phyloP scores from a whole-genome alignment of 2,329 filamentous ascomycete genomes.

The Phyllosticta paracitricarpa region DNA sequence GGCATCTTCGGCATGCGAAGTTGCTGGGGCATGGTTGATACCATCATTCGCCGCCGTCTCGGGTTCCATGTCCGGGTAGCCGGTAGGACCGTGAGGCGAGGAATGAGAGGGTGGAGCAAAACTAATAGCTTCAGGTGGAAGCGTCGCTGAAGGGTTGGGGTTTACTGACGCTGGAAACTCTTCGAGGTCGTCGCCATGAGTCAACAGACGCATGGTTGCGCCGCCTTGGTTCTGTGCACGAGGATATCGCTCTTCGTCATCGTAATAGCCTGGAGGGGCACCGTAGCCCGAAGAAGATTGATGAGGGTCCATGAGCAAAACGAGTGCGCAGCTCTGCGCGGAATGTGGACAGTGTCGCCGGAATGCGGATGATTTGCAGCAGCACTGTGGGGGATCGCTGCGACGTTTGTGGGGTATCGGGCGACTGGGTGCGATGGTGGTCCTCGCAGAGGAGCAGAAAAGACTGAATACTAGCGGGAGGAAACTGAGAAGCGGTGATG shows the following conservation, averaged over 20 bases:
- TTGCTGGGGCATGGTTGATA: constrained; percentile 21
- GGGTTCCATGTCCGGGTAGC: neutral
- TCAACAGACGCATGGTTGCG: constrained; percentile 41
- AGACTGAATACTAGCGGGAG: neutral
- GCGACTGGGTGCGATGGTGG: neutral
- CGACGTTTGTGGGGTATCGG: neutral
- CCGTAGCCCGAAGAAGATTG: constrained; percentile 25
- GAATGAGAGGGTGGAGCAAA: neutral
- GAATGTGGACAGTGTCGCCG: constrained; percentile 1
- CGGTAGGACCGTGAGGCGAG: constrained; percentile 4
- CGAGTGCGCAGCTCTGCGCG: neutral
- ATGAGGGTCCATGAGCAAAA: constrained; percentile 24
- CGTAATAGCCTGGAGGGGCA: constrained; percentile 34
- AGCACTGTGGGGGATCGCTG: constrained; percentile 5
- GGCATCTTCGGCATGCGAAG: constrained; percentile 26
- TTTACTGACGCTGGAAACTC: constrained; percentile 32
- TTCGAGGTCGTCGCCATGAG: constrained; percentile 33
- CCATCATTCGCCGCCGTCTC: neutral
- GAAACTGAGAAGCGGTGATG: neutral
- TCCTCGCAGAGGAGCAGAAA: neutral
- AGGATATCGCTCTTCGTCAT: constrained; percentile 17
- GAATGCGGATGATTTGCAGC: constrained; percentile 1
- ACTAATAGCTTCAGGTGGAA: constrained; percentile 15
- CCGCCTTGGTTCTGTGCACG: neutral
- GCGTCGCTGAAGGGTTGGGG: constrained; percentile 12